phyloP scores from a whole-genome alignment of 257 asterid genomes.

The Scutellaria minor region DNA sequence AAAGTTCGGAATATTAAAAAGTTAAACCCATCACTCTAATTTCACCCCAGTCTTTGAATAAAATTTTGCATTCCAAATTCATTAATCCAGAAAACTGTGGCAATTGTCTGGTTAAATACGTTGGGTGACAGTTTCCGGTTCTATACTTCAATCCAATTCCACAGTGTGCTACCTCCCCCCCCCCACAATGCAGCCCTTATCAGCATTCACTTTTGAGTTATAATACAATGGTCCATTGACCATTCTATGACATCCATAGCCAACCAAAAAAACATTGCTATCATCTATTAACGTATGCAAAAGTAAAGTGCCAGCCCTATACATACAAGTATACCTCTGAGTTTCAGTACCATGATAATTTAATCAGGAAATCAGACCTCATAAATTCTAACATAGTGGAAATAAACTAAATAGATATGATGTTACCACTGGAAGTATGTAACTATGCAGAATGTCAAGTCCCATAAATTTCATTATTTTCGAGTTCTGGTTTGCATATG shows the following conservation, averaged over 20 bases:
- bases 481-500: constrained; percentile 8
- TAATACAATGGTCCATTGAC: constrained; percentile 10
- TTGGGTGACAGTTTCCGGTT: background rate
- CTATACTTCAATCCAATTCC: constrained; percentile 1
- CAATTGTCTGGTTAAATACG: background rate
- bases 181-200: background rate
- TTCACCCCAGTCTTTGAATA: background rate
- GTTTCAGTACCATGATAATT: background rate
- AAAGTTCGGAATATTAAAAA: background rate
- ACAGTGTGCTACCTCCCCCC: background rate
- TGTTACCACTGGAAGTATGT: background rate
- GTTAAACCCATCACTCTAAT: background rate
- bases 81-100: background rate
- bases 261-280: constrained; percentile 1
- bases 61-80: constrained; percentile 11
- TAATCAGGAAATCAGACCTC: background rate
- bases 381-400: background rate
- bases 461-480: constrained; percentile 7
- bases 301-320: constrained; percentile 1
- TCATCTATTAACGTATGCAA: background rate
- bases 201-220: background rate
- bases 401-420: background rate
- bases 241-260: constrained; percentile 14
- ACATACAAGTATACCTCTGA: background rate
- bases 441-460: constrained; percentile 2